These are phyloP conservation scores for Neurospora tetraspora DNA, from an alignment of 495 filamentous ascomycete genomes.

Conservation along the genomic window DNA sequence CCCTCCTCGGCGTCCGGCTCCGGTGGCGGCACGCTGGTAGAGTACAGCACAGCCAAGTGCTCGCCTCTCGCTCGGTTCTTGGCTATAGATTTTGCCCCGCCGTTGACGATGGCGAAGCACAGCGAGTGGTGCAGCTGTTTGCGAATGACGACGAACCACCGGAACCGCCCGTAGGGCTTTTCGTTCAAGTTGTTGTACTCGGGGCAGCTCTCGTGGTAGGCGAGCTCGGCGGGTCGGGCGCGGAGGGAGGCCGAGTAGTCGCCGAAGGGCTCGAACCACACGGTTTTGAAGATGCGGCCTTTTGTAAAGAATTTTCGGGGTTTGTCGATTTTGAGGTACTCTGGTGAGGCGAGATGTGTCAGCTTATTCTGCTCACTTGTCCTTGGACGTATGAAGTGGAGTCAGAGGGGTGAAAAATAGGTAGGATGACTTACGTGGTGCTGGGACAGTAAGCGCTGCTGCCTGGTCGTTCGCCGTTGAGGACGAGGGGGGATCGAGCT, in stretches of 20 bases:
- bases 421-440: not conserved
- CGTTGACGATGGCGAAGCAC: conserved; percentile 25
- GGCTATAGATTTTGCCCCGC: not conserved
- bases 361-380: not conserved
- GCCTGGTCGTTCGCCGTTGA: not conserved
- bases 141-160: conserved; percentile 26
- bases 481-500: not conserved
- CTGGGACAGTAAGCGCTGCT: not conserved
- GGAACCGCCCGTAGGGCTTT: conserved; percentile 15
- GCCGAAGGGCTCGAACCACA: conserved; percentile 23
- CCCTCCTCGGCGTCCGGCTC: conserved; percentile 14
- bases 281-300: conserved; percentile 25
- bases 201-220: conserved; percentile 9
- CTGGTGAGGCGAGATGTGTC: not conserved
- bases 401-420: not conserved
- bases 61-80: conserved; percentile 4
- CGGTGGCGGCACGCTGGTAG: conserved; percentile 11
- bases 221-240: conserved; percentile 4
- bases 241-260: not conserved
- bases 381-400: not conserved
- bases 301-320: conserved; percentile 33
- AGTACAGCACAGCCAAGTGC: conserved; percentile 21
- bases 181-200: conserved; percentile 9
- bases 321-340: conserved; percentile 17
- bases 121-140: conserved; percentile 19